Base-by-base conservation (phyloP, 2,329 filamentous ascomycete genomes). In the Epichloe gansuensis region DNA sequence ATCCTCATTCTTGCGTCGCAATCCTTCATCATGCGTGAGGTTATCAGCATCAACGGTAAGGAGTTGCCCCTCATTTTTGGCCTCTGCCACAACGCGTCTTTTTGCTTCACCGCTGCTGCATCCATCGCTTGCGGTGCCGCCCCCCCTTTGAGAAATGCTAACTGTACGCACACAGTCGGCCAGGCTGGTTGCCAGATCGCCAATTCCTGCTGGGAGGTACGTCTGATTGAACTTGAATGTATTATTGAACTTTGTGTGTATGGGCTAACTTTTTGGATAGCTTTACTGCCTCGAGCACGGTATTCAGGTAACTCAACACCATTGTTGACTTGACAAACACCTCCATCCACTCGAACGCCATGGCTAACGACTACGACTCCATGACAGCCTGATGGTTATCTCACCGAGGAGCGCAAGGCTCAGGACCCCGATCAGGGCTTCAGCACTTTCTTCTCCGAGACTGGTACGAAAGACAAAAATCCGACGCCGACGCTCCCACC, bases 371-470 rank as follows among this genome's bases (percentile, higher is more conserved):
- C 15, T 21, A 36, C 51, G 6, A 51, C 27, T 35, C 35, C 12
- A 42, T 31, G 23, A 58, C 70, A 98, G 91, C 91, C 93, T 64
- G 93, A 98, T 82, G 93, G 93, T 71, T 97, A 87, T 78, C 84
- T 98, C 72, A 97, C 90, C 60, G 91, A 96, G 70, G 91, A 97
- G 81, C 89, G 90, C 75, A 96, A 97, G 81, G 82, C 81, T 64
- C 83, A 84, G 68, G 87, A 95, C 59, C 87, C 89, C 59, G 93
- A 97, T 71, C 87, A 96, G 68, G 93, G 93, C 61, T 98, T 98
- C 83, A 96, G 90, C 80, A 98, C 93, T 66, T 98, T 98, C 82
- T 98, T 98, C 82, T 96, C 91, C 63, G 93, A 98, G 81, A 97
- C 93, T 67, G 91, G 93, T 97, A 87, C 55, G 63, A 44, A 38